Evolutionary conservation across 1,284 basidiomycete genomes (phyloP).

Genomic region (Ganoderma lingzhi): DNA sequence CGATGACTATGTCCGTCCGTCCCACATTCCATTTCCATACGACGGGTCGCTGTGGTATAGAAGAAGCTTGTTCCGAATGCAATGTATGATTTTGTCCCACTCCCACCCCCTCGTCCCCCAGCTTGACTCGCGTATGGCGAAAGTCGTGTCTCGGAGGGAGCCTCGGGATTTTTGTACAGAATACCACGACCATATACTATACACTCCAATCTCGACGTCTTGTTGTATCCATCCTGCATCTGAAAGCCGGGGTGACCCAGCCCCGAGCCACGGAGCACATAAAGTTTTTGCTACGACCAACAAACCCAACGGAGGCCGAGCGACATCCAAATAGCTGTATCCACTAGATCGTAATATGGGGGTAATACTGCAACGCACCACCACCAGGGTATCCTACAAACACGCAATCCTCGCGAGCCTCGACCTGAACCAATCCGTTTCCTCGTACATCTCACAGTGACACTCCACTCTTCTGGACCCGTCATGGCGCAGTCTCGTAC

Average conservation of each 20-base stretch:
- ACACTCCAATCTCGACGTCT: not conserved
- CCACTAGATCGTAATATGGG: conserved; percentile 1
- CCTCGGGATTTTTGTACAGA: not conserved
- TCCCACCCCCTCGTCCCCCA: not conserved
- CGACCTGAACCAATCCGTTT: too few relatives aligned
- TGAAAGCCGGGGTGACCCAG: not conserved
- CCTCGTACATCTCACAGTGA: too few relatives aligned
- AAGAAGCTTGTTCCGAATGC: not conserved
- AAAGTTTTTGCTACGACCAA: too few relatives aligned
- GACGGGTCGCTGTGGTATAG: conserved; percentile 1
- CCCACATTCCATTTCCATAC: not conserved
- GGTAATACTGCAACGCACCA: conserved; percentile 14
- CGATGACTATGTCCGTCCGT: not conserved
- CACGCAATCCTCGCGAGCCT: not conserved
- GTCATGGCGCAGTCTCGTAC: conserved; percentile 58
- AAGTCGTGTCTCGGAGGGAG: not conserved
- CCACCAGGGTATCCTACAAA: conserved; percentile 24
- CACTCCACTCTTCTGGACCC: not conserved
- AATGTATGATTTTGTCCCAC: conserved; percentile 2
- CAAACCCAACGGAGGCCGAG: not conserved
- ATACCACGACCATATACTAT: not conserved
- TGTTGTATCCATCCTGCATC: not conserved
- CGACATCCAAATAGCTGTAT: not conserved
- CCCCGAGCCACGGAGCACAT: not conserved
- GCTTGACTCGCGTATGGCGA: not conserved